Evolutionary conservation across 306 rosid genomes (phyloP).

Genomic region (Acacia melanoxylon): DNA sequence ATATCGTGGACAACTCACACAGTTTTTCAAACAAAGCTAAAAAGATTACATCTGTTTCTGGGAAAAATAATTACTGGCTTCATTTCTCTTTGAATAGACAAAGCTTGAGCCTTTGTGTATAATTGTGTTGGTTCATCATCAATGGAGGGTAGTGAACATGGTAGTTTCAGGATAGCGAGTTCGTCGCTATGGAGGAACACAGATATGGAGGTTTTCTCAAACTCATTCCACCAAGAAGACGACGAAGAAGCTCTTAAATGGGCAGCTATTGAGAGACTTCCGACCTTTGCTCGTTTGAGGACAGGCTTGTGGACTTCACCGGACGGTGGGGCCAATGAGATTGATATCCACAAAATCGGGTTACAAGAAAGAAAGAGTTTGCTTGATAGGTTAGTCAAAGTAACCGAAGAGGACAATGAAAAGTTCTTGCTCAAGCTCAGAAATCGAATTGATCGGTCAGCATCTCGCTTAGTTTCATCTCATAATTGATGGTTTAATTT

Average conservation of each 20-base stretch:
- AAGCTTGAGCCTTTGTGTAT: background rate
- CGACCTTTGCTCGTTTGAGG: slow-evolving; percentile 45
- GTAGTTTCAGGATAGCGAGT: slow-evolving; percentile 42
- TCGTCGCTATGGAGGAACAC: slow-evolving; percentile 47
- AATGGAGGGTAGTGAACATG: slow-evolving; percentile 39
- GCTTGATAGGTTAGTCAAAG: slow-evolving; percentile 65
- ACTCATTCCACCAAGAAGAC: slow-evolving; percentile 37
- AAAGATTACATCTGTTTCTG: background rate
- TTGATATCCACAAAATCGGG: slow-evolving; percentile 68
- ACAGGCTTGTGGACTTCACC: slow-evolving; percentile 38
- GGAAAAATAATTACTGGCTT: background rate
- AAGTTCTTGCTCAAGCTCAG: slow-evolving; percentile 76
- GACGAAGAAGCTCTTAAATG: slow-evolving; percentile 56
- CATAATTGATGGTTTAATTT: background rate
- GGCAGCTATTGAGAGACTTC: slow-evolving; percentile 53
- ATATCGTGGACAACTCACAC: background rate
- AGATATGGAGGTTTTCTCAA: slow-evolving; percentile 42
- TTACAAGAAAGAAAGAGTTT: slow-evolving; percentile 57
- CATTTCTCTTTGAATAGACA: background rate
- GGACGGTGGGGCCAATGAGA: slow-evolving; percentile 61
- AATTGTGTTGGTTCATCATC: background rate
- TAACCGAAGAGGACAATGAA: slow-evolving; percentile 80
- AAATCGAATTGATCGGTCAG: slow-evolving; percentile 64
- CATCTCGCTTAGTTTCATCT: background rate
- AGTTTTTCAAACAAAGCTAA: background rate